A percentile compares a stretch with the other conserved stretches of the same genome.
Evolutionary conservation across 768 basidiomycete genomes (phyloP).

Genomic region (Tulasnella sp.): DNA sequence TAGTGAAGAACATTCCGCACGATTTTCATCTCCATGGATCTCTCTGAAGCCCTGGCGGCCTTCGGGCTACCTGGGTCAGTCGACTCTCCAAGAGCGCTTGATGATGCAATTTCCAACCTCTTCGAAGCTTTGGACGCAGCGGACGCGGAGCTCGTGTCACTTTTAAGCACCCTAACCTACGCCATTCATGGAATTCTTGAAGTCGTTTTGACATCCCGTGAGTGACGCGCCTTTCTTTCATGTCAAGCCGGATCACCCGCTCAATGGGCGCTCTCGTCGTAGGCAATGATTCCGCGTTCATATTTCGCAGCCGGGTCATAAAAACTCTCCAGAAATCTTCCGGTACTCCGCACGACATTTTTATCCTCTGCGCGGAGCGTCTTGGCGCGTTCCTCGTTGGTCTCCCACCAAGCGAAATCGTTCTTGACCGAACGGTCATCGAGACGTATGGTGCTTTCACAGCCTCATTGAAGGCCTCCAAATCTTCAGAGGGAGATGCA

Average conservation of each 20-base stretch:
- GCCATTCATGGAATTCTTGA: not conserved
- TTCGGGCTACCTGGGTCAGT: not conserved
- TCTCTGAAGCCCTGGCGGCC: not conserved
- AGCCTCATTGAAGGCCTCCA: not conserved
- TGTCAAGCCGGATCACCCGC: too few relatives aligned
- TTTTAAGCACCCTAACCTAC: not conserved
- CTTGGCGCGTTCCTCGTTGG: not conserved
- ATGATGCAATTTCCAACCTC: not conserved
- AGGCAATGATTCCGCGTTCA: not conserved
- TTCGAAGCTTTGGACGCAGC: not conserved
- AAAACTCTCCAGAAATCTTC: not conserved
- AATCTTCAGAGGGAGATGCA: not conserved
- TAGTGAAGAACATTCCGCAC: not conserved
- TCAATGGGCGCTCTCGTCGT: not conserved
- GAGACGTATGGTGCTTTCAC: not conserved
- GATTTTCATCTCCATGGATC: not conserved
- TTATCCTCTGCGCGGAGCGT: not conserved
- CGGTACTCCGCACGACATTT: not conserved
- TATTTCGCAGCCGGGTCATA: conserved; percentile 3
- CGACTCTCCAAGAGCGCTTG: not conserved
- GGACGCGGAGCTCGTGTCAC: not conserved
- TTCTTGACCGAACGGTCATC: not conserved
- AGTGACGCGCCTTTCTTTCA: not conserved
- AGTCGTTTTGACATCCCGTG: not conserved
- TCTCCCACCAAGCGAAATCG: not conserved